Conservation (phyloP, 495 filamentous ascomycete species). For the Penicillium nucicola region DNA sequence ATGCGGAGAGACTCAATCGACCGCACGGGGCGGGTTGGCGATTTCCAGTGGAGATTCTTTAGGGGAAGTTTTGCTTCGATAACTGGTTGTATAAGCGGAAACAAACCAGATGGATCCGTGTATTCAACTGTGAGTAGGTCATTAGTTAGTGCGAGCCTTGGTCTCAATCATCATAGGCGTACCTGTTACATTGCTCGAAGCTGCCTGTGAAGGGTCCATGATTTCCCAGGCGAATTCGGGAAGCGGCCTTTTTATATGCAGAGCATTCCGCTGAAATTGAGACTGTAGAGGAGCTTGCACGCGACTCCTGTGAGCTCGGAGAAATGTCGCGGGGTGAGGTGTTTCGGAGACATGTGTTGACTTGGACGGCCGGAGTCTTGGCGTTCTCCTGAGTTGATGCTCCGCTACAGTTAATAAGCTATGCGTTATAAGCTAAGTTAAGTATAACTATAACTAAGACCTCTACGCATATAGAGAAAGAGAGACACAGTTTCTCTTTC, state of each 20-base stretch:
- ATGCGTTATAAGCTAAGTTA: too few species aligned
- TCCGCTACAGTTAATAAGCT: too few species aligned
- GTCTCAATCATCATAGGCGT: slow-evolving; percentile 5
- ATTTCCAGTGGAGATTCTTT: slow-evolving; percentile 96
- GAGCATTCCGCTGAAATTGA: slow-evolving; percentile 29
- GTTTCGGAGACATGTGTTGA: neutral
- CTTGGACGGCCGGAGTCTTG: slow-evolving; percentile 3
- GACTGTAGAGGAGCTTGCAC: neutral
- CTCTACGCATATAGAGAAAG: too few species aligned
- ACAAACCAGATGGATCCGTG: slow-evolving; percentile 85
- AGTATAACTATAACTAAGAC: too few species aligned
- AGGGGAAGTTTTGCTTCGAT: slow-evolving; percentile 78
- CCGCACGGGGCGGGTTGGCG: slow-evolving; percentile 80
- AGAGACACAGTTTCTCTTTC: too few species aligned
- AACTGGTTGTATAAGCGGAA: slow-evolving; percentile 71
- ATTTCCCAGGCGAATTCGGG: slow-evolving; percentile 33
- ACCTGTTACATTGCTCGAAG: slow-evolving; percentile 53
- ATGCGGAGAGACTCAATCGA: slow-evolving; percentile 91
- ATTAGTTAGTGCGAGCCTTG: slow-evolving; percentile 6
- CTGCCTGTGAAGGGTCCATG: slow-evolving; percentile 47
- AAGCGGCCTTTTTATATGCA: slow-evolving; percentile 21
- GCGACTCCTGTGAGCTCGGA: slow-evolving; percentile 1
- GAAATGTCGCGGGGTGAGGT: neutral
- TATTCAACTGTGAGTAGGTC: slow-evolving; percentile 52
- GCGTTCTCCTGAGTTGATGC: neutral